Base-by-base conservation (phyloP, 208 protist species). In the Vickermania spadyakhi region DNA sequence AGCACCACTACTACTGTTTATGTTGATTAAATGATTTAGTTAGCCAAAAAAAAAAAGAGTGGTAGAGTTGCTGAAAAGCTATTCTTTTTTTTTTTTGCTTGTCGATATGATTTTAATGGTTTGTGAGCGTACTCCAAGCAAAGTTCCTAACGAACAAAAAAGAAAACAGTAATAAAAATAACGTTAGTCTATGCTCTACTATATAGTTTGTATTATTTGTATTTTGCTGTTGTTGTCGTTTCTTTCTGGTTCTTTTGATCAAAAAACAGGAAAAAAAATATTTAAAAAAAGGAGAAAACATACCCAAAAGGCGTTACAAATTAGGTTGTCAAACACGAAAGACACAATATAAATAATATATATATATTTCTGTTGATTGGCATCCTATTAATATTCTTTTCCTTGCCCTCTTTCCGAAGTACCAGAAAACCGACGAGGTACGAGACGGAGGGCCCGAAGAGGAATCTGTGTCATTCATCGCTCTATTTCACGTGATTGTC, bases 181-280 rank as follows among this genome's bases (percentile, higher is more conserved):
- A 49, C 18, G 41, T 21, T 49, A 18, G 41, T 11, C 41, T 21
- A 58, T 1, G 59, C 56, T 7, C 56, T 68, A 21, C 67, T 73
- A 71, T 73, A 93, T 51, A 93, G 77, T 26, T 89, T 73, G 11
- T 21, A 49, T 18, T 49, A 18, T 49, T 11, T 49, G 41, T 11
- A 49, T n/a, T 49, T 11, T 21, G 41, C 11, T 49, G 41, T 11
- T 18, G 41, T 11, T 18, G 18, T 21, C 13, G 18, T 21, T 49
- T 49, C 41, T 49, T 18, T 18, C 41, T 49, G 41, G 18, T 49
- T 11, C 41, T 21, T 49, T 49, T 11, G 18, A 21, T 49, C 13
- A 49, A 21, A 49, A 11, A 49, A 11, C 41, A 18, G 13, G 13
- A 49, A 49, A 49, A 18, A 49, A 11, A 49, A 49, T 11, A 49